phyloP scores from a whole-genome alignment of 73 alveolate genomes.

The Stentor coeruleus region DNA sequence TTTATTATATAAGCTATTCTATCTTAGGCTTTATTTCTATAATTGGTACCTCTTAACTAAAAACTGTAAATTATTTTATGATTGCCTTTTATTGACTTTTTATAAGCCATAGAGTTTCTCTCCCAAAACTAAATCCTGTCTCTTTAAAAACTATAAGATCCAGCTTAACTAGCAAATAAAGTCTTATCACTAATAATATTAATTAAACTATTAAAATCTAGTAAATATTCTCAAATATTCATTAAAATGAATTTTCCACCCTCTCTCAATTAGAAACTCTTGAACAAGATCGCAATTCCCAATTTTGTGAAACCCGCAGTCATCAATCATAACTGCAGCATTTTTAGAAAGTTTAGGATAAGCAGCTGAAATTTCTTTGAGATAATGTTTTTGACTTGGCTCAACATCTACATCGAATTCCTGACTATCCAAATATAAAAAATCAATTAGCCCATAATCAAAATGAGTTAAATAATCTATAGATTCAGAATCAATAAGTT shows the following conservation, averaged over 20 bases:
- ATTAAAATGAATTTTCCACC: background rate
- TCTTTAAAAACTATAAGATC: no score
- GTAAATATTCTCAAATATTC: background rate
- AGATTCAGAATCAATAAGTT: background rate
- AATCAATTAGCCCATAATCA: background rate
- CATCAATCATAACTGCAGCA: background rate
- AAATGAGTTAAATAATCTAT: background rate
- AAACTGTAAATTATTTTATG: no score
- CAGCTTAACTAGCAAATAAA: no score
- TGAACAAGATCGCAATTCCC: background rate
- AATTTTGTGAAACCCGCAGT: background rate
- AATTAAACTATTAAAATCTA: no score
- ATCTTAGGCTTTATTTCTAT: no score
- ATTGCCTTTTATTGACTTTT: no score
- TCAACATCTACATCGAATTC: background rate
- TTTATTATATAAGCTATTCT: no score
- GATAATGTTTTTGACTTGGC: background rate
- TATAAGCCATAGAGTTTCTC: no score
- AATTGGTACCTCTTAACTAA: no score
- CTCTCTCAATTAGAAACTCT: background rate
- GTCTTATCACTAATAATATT: no score
- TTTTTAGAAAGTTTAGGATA: background rate
- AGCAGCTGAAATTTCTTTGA: background rate
- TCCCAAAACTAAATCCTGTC: no score
- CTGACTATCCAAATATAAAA: background rate